These are phyloP conservation scores for Phytophthora sansomeana DNA, from an alignment of 352 stramenopile species.

Conservation along the genomic window DNA sequence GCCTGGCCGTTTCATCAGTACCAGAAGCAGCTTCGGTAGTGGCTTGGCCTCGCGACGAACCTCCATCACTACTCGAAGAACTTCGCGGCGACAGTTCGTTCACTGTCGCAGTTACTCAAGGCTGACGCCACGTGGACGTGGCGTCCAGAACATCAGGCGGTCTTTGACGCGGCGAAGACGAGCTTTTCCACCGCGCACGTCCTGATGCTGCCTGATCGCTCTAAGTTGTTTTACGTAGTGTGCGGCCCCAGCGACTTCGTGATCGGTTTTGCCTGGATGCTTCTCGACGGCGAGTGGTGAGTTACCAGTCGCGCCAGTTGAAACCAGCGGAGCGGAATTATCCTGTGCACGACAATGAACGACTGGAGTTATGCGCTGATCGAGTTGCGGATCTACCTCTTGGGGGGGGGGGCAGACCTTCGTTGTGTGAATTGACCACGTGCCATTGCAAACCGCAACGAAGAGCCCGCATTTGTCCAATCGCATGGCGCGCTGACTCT, in stretches of 20 bases:
- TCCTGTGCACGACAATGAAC: constrained; percentile 16
- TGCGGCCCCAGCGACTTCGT: constrained; percentile 34
- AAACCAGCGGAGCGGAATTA: constrained; percentile 36
- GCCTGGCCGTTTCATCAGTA: background rate
- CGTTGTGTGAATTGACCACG: constrained; percentile 28
- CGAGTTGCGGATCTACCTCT: constrained; percentile 39
- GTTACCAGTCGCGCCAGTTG: constrained; percentile 37
- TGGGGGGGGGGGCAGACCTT: constrained; percentile 32
- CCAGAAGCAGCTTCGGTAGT: constrained; percentile 18
- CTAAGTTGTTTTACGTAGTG: constrained; percentile 21
- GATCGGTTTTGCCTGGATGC: constrained; percentile 20
- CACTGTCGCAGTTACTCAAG: constrained; percentile 29
- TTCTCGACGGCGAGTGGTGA: constrained; percentile 18
- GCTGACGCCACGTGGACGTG: constrained; percentile 25
- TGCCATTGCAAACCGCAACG: background rate
- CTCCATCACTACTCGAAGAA: constrained; percentile 29
- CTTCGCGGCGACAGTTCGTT: constrained; percentile 15
- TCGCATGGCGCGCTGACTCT: no score
- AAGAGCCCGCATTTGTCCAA: no score
- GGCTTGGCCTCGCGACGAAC: constrained; percentile 29
- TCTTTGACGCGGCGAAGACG: constrained; percentile 25
- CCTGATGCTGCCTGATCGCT: background rate
- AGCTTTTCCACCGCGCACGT: background rate
- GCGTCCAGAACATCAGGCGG: constrained; percentile 16
- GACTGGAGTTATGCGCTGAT: constrained; percentile 28